These are phyloP conservation scores for Tuber indicum DNA, from an alignment of 495 filamentous ascomycete genomes.

Conservation along the genomic window DNA sequence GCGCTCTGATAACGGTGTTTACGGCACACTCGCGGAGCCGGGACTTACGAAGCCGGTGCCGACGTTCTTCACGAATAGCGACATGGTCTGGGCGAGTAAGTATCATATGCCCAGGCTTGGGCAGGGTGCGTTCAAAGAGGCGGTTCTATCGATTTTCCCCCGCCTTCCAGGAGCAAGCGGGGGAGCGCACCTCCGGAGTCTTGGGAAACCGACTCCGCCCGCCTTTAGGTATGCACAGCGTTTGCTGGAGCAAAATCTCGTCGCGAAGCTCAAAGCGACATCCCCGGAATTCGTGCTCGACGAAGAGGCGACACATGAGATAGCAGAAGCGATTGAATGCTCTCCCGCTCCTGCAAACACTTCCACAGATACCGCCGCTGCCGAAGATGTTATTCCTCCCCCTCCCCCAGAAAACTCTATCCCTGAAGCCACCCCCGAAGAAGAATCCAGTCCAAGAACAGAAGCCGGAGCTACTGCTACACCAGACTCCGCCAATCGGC, in stretches of 20 bases:
- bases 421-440: background rate
- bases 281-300: constrained; percentile 41
- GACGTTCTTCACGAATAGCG: constrained; percentile 83
- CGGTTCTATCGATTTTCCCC: constrained; percentile 70
- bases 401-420: background rate
- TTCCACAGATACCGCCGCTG: background rate
- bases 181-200: constrained; percentile 56
- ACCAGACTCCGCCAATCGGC: background rate
- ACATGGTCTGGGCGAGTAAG: constrained; percentile 76
- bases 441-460: background rate
- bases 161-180: constrained; percentile 58
- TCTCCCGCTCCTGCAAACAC: background rate
- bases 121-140: constrained; percentile 83
- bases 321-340: background rate
- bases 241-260: constrained; percentile 48
- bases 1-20: constrained; percentile 61
- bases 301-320: constrained; percentile 23
- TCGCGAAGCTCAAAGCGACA: constrained; percentile 52
- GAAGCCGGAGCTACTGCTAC: constrained; percentile 22
- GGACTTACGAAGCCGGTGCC: constrained; percentile 75
- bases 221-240: constrained; percentile 83
- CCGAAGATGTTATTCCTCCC: background rate
- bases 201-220: constrained; percentile 71
- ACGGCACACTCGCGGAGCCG: constrained; percentile 66
- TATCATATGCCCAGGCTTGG: constrained; percentile 85